phyloP scores from a whole-genome alignment of 352 stramenopile genomes.

The Thraustochytrium sp. region DNA sequence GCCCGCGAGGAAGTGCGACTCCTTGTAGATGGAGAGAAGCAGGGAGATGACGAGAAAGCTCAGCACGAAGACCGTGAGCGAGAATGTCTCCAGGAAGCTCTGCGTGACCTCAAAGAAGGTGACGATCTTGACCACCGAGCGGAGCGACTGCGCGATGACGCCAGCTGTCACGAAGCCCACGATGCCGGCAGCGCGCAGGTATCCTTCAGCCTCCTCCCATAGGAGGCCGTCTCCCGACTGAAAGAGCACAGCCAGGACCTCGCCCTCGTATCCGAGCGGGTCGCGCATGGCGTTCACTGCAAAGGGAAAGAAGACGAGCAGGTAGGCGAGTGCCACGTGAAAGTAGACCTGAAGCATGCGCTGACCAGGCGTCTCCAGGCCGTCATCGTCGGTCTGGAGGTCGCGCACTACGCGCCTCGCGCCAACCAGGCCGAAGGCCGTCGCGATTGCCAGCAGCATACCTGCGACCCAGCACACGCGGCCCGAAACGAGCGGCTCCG shows the following conservation, averaged over 20 bases:
- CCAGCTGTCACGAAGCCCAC: not conserved
- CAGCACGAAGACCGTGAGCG: conserved; percentile 17
- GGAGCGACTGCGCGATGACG: not conserved
- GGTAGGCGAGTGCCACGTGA: conserved; percentile 11
- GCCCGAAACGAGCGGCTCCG: conserved; percentile 7
- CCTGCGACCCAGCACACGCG: not conserved
- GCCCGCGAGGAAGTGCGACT: not conserved
- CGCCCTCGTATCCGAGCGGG: conserved; percentile 9
- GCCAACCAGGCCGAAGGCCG: not conserved
- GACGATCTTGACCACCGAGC: conserved; percentile 30
- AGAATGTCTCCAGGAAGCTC: conserved; percentile 39
- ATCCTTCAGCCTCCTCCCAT: not conserved
- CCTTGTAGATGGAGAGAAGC: not conserved
- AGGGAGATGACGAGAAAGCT: not conserved
- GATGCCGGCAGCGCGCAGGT: not conserved
- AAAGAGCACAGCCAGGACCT: not conserved
- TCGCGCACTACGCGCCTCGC: conserved; percentile 36
- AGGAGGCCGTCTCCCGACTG: not conserved
- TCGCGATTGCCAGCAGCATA: not conserved
- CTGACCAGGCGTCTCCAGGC: conserved; percentile 40
- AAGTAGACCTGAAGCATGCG: conserved; percentile 41
- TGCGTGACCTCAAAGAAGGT: conserved; percentile 39
- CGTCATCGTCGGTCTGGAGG: conserved; percentile 24
- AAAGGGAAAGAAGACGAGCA: conserved; percentile 35
- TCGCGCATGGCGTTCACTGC: not conserved